Percentiles rank a stretch among this genome's conserved stretches.
phyloP scores from a whole-genome alignment of 495 filamentous ascomycete species.

The Talaromyces stipitatus region DNA sequence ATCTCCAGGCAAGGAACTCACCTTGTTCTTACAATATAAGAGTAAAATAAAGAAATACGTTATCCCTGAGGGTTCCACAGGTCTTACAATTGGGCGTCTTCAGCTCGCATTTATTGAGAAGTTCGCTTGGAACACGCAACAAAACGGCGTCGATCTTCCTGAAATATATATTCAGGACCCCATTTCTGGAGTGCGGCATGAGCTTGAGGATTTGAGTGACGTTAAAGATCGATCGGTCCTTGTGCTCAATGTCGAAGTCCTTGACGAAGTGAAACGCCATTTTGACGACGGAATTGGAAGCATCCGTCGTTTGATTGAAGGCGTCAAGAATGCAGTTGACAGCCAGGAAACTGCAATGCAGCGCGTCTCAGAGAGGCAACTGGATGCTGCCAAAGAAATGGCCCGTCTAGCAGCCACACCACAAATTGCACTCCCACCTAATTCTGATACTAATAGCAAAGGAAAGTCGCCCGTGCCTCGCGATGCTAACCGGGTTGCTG shows the following conservation, averaged over 20 bases:
- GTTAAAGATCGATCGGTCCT: slow-evolving; percentile 93
- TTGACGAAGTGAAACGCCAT: slow-evolving; percentile 94
- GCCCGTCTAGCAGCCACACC: slow-evolving; percentile 69
- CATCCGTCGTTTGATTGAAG: slow-evolving; percentile 70
- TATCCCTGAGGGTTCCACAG: slow-evolving; percentile 71
- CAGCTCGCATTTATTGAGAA: slow-evolving; percentile 99
- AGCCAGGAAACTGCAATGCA: slow-evolving; percentile 74
- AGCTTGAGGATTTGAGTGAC: slow-evolving; percentile 89
- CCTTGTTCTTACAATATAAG: slow-evolving; percentile 94
- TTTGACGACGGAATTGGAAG: slow-evolving; percentile 89
- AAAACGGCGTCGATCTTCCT: slow-evolving; percentile 84
- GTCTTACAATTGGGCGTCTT: slow-evolving; percentile 75
- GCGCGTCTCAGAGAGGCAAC: slow-evolving; percentile 83
- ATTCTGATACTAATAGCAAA: slow-evolving; percentile 10
- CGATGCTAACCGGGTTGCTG: slow-evolving; percentile 51
- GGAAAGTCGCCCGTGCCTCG: slow-evolving; percentile 22
- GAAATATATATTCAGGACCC: slow-evolving; percentile 98
- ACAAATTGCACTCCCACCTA: slow-evolving; percentile 31
- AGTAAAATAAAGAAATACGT: slow-evolving; percentile 96
- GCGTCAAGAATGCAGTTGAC: slow-evolving; percentile 68
- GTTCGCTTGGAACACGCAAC: slow-evolving; percentile 96
- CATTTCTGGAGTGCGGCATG: slow-evolving; percentile 87
- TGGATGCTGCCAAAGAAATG: slow-evolving; percentile 86
- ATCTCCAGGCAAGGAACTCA: slow-evolving; percentile 79
- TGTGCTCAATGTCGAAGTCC: slow-evolving; percentile 85